phyloP scores from a whole-genome alignment of 2,329 filamentous ascomycete genomes.

The Endocalyx cinctus region DNA sequence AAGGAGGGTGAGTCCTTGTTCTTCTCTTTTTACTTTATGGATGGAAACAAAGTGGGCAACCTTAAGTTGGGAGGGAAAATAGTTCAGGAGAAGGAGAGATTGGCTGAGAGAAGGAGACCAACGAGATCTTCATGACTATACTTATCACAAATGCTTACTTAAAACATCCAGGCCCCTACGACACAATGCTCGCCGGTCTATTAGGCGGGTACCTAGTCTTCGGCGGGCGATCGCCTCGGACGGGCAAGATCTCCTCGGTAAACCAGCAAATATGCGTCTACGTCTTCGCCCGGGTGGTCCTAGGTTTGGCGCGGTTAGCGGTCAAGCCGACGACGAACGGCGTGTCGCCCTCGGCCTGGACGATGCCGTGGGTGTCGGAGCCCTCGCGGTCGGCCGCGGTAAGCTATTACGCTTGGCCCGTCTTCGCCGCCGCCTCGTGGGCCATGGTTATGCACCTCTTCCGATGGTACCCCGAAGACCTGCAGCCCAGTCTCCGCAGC shows the following conservation, averaged over 20 bases:
- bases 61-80: conserved; percentile 20
- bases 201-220: conserved; percentile 92
- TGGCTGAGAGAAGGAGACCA: too few relatives aligned
- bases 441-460: conserved; percentile 94
- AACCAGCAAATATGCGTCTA: conserved; percentile 98
- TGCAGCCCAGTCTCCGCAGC: conserved; percentile 85
- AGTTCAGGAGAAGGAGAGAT: neutral
- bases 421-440: conserved; percentile 89
- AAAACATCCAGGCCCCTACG: conserved; percentile 59
- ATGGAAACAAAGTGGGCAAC: too few relatives aligned
- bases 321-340: conserved; percentile 59
- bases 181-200: conserved; percentile 81
- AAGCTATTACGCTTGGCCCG: conserved; percentile 77
- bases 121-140: too few relatives aligned
- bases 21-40: neutral
- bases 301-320: conserved; percentile 78
- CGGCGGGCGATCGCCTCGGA: conserved; percentile 59
- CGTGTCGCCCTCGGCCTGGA: too few relatives aligned
- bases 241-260: conserved; percentile 68
- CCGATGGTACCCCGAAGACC: conserved; percentile 81
- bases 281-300: conserved; percentile 85
- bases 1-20: conserved; percentile 45
- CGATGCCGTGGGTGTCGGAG: conserved; percentile 47
- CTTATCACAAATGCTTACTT: too few relatives aligned
- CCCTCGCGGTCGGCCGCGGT: conserved; percentile 40